Conservation (phyloP, 768 basidiomycete genomes). For the Leccinum boreale region DNA sequence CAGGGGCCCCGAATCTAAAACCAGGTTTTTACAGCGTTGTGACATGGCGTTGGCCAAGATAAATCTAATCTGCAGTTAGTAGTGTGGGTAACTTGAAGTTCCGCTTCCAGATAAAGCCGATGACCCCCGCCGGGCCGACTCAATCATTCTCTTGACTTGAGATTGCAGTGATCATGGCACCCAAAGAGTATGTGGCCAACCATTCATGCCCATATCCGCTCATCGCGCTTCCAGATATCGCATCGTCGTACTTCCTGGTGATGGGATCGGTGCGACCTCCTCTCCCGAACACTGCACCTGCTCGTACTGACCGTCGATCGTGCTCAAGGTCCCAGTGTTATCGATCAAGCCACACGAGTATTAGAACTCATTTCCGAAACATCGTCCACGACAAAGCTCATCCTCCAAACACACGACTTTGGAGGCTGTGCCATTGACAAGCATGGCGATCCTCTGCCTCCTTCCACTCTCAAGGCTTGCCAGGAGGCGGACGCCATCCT, state of each 20-base stretch:
- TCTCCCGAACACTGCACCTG: background rate
- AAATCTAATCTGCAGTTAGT: slow-evolving; percentile 3
- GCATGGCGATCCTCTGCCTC: slow-evolving; percentile 79
- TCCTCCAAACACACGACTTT: slow-evolving; percentile 74
- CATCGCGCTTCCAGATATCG: slow-evolving; percentile 56
- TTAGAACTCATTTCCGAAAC: slow-evolving; percentile 66
- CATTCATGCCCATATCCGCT: slow-evolving; percentile 2
- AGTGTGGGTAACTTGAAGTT: background rate
- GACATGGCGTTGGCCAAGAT: slow-evolving; percentile 18
- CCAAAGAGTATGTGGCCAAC: slow-evolving; percentile 41
- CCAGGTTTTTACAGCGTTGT: slow-evolving; percentile 68
- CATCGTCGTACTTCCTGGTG: slow-evolving; percentile 89
- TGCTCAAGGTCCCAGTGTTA: slow-evolving; percentile 80
- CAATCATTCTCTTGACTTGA: background rate
- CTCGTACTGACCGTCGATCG: background rate
- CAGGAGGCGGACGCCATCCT: slow-evolving; percentile 93
- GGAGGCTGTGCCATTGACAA: slow-evolving; percentile 94
- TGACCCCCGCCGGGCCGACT: background rate
- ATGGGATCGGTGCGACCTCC: slow-evolving; percentile 79
- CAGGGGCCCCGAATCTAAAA: slow-evolving; percentile 92
- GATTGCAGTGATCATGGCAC: slow-evolving; percentile 32
- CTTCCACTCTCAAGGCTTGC: slow-evolving; percentile 83
- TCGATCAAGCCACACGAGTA: slow-evolving; percentile 80
- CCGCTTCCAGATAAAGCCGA: background rate
- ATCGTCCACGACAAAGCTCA: slow-evolving; percentile 64